phyloP scores from a whole-genome alignment of 371 early-diverging fungal species.

The Dichotomocladium elegans region DNA sequence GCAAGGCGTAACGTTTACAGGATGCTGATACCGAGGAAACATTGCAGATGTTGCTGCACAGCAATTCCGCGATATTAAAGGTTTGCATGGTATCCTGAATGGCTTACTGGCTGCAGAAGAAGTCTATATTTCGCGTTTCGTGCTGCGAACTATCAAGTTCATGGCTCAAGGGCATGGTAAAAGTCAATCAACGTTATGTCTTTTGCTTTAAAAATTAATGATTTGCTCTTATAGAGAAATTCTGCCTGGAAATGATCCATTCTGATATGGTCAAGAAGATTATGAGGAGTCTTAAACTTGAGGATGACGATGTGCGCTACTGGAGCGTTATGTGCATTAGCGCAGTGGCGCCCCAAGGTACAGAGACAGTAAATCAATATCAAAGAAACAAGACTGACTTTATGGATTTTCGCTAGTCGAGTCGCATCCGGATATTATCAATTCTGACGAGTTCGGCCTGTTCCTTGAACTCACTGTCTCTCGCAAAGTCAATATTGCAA shows the following conservation, averaged over 20 bases:
- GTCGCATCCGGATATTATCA: slow-evolving; percentile 38
- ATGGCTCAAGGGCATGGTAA: slow-evolving; percentile 63
- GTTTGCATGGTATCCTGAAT: slow-evolving; percentile 56
- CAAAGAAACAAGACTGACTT: background rate
- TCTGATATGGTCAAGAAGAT: slow-evolving; percentile 61
- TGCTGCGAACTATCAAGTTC: slow-evolving; percentile 69
- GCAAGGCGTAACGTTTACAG: too few relatives aligned
- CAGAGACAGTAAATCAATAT: background rate
- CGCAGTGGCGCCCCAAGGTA: slow-evolving; percentile 46
- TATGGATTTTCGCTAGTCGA: slow-evolving; percentile 18
- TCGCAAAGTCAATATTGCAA: slow-evolving; percentile 31
- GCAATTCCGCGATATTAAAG: slow-evolving; percentile 57
- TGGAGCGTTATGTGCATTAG: slow-evolving; percentile 67
- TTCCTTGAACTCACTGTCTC: slow-evolving; percentile 33
- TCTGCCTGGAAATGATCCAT: slow-evolving; percentile 51
- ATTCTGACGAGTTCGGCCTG: slow-evolving; percentile 33
- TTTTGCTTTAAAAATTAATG: background rate
- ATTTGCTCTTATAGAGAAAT: slow-evolving; percentile 16
- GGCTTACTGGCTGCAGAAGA: slow-evolving; percentile 59
- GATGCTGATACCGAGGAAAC: background rate
- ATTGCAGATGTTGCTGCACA: slow-evolving; percentile 47
- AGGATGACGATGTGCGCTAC: slow-evolving; percentile 72
- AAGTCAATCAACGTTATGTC: background rate
- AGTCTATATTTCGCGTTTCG: slow-evolving; percentile 66
- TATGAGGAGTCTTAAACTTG: slow-evolving; percentile 57